Base-by-base conservation (phyloP, 1,139 yeast species). In the Yamadazyma conglobata region DNA sequence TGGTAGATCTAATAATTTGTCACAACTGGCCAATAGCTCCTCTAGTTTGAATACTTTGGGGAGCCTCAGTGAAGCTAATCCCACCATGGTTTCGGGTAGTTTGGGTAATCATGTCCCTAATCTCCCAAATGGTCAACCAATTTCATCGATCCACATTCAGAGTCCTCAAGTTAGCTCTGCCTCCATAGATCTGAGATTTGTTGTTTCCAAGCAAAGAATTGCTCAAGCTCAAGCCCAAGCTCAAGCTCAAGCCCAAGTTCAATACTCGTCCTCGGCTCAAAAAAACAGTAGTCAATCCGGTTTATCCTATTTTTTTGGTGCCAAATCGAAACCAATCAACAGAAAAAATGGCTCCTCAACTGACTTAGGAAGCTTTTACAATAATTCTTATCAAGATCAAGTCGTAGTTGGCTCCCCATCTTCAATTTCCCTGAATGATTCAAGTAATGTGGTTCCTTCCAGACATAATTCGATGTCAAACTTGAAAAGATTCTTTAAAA, bases 391-490 rank as follows among this genome's bases (percentile, higher is more conserved):
- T 39, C 60, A 56, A 28, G 73, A 67, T 24, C 37, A 35, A 16
- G 34, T 37, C 7, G 42, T 58, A 18, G 54, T 62, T 2, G 50
- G 58, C 25, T 63, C 72, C 19, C 72, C 73, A 0, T 50, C 64
- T 7, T 62, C 71, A 6, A 37, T 60, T 14, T 62, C 70, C 3
- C 63, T 70, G 11, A 32, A 48, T 12, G 73, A 67, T 10, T 61
- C 70, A n/a, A 21, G 34, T 9, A 18, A 15, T 11, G 20, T 15
- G 15, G 17, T 24, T 21, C 61, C 50, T n/a, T 48, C 68, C 7
- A 54, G 73, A 40, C 88, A 81, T 46, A 79, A 79, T 40, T 79
- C 88, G 6, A 82, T 81, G 87, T 82, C 84, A 19, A 87, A 82
- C 41, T 58, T 81, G 44, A 77, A 77, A 51, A 56, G 77, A 23